Base-by-base conservation (phyloP, 768 basidiomycete genomes). In the Xanthoconium stramineum region DNA sequence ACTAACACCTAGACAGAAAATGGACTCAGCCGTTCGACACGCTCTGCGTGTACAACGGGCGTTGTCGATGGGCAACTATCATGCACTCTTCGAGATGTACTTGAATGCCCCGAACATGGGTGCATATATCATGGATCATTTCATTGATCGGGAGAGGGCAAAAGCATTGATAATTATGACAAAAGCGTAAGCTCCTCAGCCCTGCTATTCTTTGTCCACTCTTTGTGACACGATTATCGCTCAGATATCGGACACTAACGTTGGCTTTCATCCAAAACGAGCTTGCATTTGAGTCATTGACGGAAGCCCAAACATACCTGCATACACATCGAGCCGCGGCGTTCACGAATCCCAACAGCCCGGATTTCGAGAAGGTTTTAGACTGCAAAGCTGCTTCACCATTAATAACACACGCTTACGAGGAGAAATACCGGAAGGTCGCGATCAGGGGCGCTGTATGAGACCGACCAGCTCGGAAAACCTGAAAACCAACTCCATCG, bases 41-140 rank as follows among this genome's bases (percentile, higher is more conserved):
- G 94, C 97, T 50, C 80, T 98, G 56, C 79, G 78, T 50, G 94
- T 98, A 55, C 94, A 94, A 69, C 86, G 89, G 50, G 91, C 94
- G 19, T 73, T 94, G 56, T 84, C 94, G 45, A 91, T 91, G 75
- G 91, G 90, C 68, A 99, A 98, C 71, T 99, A 98, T 74, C 91
- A 94, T 72, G 81, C 85, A 40, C 80, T 99, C 63, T 98, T 98
- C 76, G 83, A 84, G 52, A 75, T 94, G 55, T 98, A 91, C 74
- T 65, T 82, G 65, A 78, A 78, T 52, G 92, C 93, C 43, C 94
- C 94, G 29, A 94, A 96, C 68, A 98, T 98, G 97, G 93, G 94
- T 38, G 94, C 84, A 52, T 98, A 98, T 72, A 94, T 99, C 67
- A 97, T 99, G 92, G 97, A 98, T 74, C 94, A 98, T 72, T 98